These are phyloP conservation scores for Tulasnella sp. DNA, from an alignment of 768 basidiomycete genomes.

Conservation along the genomic window DNA sequence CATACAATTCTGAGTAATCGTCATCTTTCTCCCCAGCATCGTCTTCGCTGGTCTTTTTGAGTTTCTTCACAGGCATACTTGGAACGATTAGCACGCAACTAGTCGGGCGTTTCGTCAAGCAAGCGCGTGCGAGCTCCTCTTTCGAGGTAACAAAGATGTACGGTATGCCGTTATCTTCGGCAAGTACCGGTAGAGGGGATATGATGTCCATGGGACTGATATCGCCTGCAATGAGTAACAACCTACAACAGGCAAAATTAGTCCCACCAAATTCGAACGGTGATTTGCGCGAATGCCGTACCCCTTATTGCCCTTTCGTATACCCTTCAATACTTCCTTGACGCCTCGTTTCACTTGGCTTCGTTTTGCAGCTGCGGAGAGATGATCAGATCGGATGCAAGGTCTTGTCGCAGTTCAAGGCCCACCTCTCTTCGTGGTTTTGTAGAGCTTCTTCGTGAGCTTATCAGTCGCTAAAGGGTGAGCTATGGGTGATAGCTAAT, in stretches of 20 bases:
- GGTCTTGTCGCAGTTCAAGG: not conserved
- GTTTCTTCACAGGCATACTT: constrained; percentile 66
- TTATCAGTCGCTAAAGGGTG: constrained; percentile 91
- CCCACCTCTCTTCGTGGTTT: constrained; percentile 83
- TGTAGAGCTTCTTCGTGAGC: constrained; percentile 89
- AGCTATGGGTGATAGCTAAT: constrained; percentile 81
- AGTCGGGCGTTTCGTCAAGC: constrained; percentile 96
- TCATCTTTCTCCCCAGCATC: constrained; percentile 55
- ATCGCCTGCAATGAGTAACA: constrained; percentile 91
- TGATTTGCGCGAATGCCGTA: constrained; percentile 40
- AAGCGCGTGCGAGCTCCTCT: constrained; percentile 92
- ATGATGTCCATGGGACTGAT: constrained; percentile 99
- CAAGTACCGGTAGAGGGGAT: constrained; percentile 89
- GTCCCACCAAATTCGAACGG: constrained; percentile 13
- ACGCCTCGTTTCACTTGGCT: constrained; percentile 96
- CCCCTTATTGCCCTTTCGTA: constrained; percentile 98
- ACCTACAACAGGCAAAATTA: constrained; percentile 43
- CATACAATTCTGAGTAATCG: constrained; percentile 82
- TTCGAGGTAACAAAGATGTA: constrained; percentile 88
- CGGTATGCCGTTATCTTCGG: constrained; percentile 89
- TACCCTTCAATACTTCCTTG: constrained; percentile 96
- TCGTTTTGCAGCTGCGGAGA: constrained; percentile 73
- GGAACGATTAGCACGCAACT: constrained; percentile 96
- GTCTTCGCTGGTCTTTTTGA: constrained; percentile 46
- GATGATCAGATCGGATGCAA: not conserved